These are phyloP conservation scores for Aspergillus conjunctus DNA, from an alignment of 495 filamentous ascomycete species.

Conservation along the genomic window DNA sequence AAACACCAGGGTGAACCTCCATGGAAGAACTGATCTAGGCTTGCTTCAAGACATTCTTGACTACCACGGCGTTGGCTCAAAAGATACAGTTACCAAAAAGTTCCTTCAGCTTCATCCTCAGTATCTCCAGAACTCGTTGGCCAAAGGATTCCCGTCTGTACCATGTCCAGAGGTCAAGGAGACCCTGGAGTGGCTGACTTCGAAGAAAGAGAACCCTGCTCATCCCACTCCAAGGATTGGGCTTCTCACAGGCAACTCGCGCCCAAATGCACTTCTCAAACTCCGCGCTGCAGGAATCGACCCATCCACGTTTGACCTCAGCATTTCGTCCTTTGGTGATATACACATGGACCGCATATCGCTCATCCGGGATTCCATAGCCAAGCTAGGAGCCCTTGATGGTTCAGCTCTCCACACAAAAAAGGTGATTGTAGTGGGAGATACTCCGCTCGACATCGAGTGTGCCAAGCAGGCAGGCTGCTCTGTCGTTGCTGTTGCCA, in stretches of 20 bases:
- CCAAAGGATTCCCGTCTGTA: slow-evolving; percentile 11
- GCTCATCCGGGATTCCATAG: slow-evolving; percentile 15
- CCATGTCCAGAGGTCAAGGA: slow-evolving; percentile 15
- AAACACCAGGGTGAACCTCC: slow-evolving; percentile 19
- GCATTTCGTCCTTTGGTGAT: slow-evolving; percentile 20
- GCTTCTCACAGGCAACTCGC: slow-evolving; percentile 21
- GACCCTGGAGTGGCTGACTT: slow-evolving; percentile 14
- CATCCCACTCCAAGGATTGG: slow-evolving; percentile 16
- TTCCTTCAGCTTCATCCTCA: slow-evolving; percentile 16
- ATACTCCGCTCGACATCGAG: slow-evolving; percentile 22
- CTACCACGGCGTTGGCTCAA: slow-evolving; percentile 9
- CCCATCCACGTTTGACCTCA: slow-evolving; percentile 16
- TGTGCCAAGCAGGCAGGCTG: slow-evolving; percentile 21
- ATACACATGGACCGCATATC: slow-evolving; percentile 14
- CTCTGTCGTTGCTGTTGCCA: slow-evolving; percentile 22
- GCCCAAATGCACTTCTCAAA: slow-evolving; percentile 19
- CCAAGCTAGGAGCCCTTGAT: slow-evolving; percentile 6
- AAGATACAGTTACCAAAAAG: slow-evolving; percentile 8
- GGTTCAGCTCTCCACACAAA: slow-evolving; percentile 7
- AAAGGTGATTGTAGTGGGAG: slow-evolving; percentile 19
- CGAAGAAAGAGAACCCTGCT: slow-evolving; percentile 5
- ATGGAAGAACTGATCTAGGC: slow-evolving; percentile 19
- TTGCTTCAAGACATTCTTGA: slow-evolving; percentile 19
- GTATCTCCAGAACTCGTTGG: slow-evolving; percentile 18
- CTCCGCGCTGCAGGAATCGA: slow-evolving; percentile 17